Evolutionary conservation across 352 stramenopile species (phyloP).

Genomic region (Phytophthora litchii): DNA sequence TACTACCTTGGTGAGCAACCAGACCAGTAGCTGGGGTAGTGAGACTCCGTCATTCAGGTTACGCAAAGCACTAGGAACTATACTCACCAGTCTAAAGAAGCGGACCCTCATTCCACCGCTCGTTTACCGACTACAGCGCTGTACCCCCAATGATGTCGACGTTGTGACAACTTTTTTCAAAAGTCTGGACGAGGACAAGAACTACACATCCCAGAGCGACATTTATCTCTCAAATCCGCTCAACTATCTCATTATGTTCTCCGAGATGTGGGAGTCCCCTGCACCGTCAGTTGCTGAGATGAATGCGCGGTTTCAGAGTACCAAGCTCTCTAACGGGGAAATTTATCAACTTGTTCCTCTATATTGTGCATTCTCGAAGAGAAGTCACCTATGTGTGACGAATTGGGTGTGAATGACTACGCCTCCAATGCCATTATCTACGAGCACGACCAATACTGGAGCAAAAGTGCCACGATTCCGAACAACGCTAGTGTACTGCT

Average conservation of each 20-base stretch:
- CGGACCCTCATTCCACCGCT: slow-evolving; percentile 34
- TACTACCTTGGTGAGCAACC: slow-evolving; percentile 10
- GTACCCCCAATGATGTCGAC: slow-evolving; percentile 18
- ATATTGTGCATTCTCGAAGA: slow-evolving; percentile 61
- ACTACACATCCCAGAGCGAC: background rate
- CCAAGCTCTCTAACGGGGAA: slow-evolving; percentile 17
- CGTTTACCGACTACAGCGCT: slow-evolving; percentile 37
- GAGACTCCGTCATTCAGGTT: slow-evolving; percentile 28
- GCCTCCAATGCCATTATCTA: slow-evolving; percentile 29
- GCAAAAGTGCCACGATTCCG: slow-evolving; percentile 41
- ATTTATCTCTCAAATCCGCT: slow-evolving; percentile 34
- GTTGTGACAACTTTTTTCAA: slow-evolving; percentile 12
- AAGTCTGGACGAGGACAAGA: slow-evolving; percentile 7
- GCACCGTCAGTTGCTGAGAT: slow-evolving; percentile 2
- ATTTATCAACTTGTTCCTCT: slow-evolving; percentile 16
- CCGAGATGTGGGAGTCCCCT: slow-evolving; percentile 46
- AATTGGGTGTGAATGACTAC: slow-evolving; percentile 16
- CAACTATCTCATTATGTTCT: slow-evolving; percentile 49
- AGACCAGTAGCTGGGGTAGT: background rate
- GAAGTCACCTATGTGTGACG: slow-evolving; percentile 24
- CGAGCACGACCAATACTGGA: slow-evolving; percentile 54
- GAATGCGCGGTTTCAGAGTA: slow-evolving; percentile 13
- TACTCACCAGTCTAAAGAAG: slow-evolving; percentile 21
- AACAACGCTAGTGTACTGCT: slow-evolving; percentile 40
- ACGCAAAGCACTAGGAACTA: slow-evolving; percentile 23